Evolutionary conservation across 805 yeast species (phyloP), one percentile per base, ranked within the genome.

Genomic region (Pichia sporocuriosa): DNA sequence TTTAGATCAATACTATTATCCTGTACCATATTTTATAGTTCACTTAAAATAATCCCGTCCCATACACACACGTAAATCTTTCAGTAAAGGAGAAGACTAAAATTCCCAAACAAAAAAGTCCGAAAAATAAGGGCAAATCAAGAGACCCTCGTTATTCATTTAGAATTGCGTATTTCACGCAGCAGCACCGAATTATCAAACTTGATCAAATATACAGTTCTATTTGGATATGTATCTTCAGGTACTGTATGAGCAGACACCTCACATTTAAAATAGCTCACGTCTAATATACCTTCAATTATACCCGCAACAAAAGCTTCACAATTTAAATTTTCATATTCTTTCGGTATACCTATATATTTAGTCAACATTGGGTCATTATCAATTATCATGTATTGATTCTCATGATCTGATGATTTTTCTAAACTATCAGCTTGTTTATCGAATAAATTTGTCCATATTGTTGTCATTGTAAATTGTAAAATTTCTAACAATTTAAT

Each of bases 231-330:
- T 8, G 20, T 19, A 2, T 73, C 81, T 3, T 70, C 61, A 1
- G 84, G 83, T 15, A 80, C 85, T 0, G 81, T 71, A 55, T 87
- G 95, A 1, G 96, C 95, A n/a, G 84, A 75, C 7, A 87, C 95
- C 35, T 66, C 68, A 12, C 90, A 88, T 41, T 72, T 77, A 55
- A 85, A 85, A 48, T 78, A 79, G 2, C 85, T 68, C 4, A 82
- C 69, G 53, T 84, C 93, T 44, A 87, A 64, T 1, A 86, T 79
- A 0, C 94, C 95, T 58, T 87, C 95, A 31, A 86, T 70, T 13
- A 87, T 72, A 0, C 96, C 96, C 0, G 95, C 95, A 1, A 81
- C 75, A 56, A 83, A 84, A 0, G 95, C 89, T 13, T 82, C 79
- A 55, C 93, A 84, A 55, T 83, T 84, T 53, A 86, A 69, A 47